Evolutionary conservation across 805 yeast genomes (phyloP).

Genomic region (Komagataella pseudopastoris): DNA sequence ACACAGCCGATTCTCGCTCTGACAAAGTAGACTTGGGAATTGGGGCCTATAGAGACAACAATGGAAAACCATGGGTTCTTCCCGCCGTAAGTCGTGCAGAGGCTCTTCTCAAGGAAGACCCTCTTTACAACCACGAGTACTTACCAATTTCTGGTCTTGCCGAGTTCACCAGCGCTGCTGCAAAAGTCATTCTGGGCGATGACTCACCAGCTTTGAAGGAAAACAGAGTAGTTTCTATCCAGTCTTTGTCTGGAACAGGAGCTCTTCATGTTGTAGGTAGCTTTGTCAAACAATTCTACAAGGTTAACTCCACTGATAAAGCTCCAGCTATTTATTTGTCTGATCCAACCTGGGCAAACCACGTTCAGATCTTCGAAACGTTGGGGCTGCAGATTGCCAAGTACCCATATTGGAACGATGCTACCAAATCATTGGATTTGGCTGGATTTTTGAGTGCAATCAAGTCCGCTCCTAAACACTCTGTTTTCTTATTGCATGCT

Average conservation of each 20-base stretch:
- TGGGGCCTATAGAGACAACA: conserved; percentile 64
- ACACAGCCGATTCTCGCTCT: conserved; percentile 38
- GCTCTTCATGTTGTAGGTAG: conserved; percentile 83
- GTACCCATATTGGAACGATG: conserved; percentile 81
- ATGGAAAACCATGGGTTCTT: conserved; percentile 59
- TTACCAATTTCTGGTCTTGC: conserved; percentile 70
- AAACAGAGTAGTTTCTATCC: conserved; percentile 45
- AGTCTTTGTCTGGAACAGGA: conserved; percentile 79
- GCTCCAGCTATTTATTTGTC: conserved; percentile 52
- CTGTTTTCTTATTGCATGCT: conserved; percentile 76
- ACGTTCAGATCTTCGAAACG: conserved; percentile 64
- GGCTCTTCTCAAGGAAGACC: conserved; percentile 39
- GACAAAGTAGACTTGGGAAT: conserved; percentile 78
- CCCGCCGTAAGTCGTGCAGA: conserved; percentile 66
- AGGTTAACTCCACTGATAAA: conserved; percentile 13
- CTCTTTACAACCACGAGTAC: conserved; percentile 74
- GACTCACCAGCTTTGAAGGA: conserved; percentile 38
- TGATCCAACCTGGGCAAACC: conserved; percentile 97
- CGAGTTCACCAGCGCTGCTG: conserved; percentile 55
- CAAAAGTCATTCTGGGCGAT: conserved; percentile 57
- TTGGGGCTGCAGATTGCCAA: conserved; percentile 52
- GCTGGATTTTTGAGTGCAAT: conserved; percentile 55
- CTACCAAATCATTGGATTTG: conserved; percentile 57
- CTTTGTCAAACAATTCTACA: conserved; percentile 41
- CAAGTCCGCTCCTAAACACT: conserved; percentile 56